phyloP scores from a whole-genome alignment of 176 grass and related monocot species.

The Oryza longistaminata region DNA sequence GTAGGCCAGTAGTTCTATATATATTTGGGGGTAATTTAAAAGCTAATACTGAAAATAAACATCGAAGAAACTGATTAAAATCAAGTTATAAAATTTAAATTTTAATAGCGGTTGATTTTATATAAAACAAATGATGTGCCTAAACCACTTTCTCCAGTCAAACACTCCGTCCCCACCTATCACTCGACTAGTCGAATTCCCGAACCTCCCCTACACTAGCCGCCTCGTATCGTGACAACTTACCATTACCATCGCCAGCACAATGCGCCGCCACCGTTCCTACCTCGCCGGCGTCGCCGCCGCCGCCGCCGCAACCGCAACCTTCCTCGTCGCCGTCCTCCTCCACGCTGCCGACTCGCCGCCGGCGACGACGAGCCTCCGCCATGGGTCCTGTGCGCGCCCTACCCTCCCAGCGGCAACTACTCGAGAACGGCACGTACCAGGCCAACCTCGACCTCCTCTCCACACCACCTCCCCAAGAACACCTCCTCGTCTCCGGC shows the following conservation, averaged over 20 bases:
- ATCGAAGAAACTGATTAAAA: too few species aligned
- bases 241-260: not conserved
- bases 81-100: too few species aligned
- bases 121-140: too few species aligned
- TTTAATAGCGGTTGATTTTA: too few species aligned
- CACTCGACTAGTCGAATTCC: not conserved
- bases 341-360: not conserved
- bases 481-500: not conserved
- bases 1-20: too few species aligned
- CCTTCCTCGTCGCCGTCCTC: not conserved
- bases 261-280: not conserved
- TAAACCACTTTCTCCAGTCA: not conserved
- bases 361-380: not conserved
- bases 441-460: conserved; percentile 41
- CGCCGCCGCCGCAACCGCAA: not conserved
- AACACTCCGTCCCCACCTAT: not conserved
- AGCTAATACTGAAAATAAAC: too few species aligned
- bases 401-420: not conserved
- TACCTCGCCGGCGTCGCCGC: not conserved
- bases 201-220: too few species aligned
- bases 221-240: not conserved
- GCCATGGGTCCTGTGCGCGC: not conserved
- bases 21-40: too few species aligned
- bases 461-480: conserved; percentile 10
- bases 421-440: conserved; percentile 39